Conservation (phyloP, 257 asterid genomes). For the Fraxinus pennsylvanica region DNA sequence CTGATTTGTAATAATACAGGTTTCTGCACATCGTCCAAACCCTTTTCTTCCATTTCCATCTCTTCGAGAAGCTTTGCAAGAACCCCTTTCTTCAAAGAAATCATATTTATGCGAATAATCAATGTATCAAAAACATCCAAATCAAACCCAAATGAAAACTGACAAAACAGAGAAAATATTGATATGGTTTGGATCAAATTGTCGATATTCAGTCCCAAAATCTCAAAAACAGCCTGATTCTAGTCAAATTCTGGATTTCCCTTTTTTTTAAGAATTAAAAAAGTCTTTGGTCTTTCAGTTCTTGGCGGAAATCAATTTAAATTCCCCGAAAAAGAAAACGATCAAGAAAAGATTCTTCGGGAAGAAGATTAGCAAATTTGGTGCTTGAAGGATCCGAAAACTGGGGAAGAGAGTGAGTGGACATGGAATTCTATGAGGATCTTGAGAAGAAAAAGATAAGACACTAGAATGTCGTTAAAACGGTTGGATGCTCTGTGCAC, state of each 20-base stretch:
- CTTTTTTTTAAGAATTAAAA: not conserved
- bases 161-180: not conserved
- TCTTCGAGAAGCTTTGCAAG: conserved; percentile 60
- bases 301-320: not conserved
- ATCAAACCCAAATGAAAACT: not conserved
- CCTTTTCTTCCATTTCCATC: conserved; percentile 35
- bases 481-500: not conserved
- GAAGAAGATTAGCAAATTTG: not conserved
- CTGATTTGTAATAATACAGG: conserved; percentile 61
- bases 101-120: conserved; percentile 37
- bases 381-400: not conserved
- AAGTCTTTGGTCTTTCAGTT: not conserved
- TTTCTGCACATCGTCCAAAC: conserved; percentile 14
- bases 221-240: not conserved
- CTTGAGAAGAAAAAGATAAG: not conserved
- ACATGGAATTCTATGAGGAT: not conserved
- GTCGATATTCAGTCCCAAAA: not conserved
- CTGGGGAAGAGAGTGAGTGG: not conserved
- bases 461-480: not conserved
- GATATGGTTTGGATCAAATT: not conserved
- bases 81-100: conserved; percentile 53
- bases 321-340: not conserved
- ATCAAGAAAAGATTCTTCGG: not conserved
- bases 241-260: not conserved
- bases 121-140: not conserved